Base-by-base conservation (phyloP, 805 yeast genomes). In the Candida succiphila region DNA sequence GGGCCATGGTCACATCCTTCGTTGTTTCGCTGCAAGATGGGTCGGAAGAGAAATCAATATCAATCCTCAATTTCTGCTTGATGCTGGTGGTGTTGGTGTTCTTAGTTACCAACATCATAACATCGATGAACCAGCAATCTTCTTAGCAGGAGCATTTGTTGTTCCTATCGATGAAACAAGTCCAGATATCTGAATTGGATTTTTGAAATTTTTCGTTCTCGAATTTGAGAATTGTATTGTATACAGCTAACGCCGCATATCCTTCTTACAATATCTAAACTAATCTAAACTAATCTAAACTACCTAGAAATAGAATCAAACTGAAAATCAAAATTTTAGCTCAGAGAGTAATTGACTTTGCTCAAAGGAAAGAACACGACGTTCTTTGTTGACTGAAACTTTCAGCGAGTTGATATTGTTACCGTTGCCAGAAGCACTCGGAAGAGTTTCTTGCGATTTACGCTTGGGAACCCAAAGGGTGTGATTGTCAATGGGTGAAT, bases 1-100 rank as follows among this genome's bases (percentile, higher is more conserved):
- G 38, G 96, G 89, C 9, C 97, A 89, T 52, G 97, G 97, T 29
- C 97, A 89, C 49, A 82, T 88, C 31, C 63, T 89, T 45, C 77
- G 96, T 50, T 82, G 89, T 52, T 75, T 89, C 49, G 94, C 89
- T 7, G 85, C 87, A 16, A 61, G 95, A 38, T 89, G 97, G 97
- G 75, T 83, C 25, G 72, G 69, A 3, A 56, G 66, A 27, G 65
- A 65, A n/a, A 62, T 81, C 37, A 47, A 55, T 40, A 60, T 53
- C 30, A 83, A 88, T 53, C 96, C 96, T 8, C 74, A 78, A 44
- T 78, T 87, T 55, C 63, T 89, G 54, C 63, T 89, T 44, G 96
- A 89, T 52, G 95, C 97, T 19, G 96, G 96, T 42, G 96, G 95
- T 28, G 84, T 86, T 27, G 95, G 96, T 40, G 95, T 87, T 2